Conservation (phyloP, 1,284 basidiomycete species). For the Sparassis latifolia region DNA sequence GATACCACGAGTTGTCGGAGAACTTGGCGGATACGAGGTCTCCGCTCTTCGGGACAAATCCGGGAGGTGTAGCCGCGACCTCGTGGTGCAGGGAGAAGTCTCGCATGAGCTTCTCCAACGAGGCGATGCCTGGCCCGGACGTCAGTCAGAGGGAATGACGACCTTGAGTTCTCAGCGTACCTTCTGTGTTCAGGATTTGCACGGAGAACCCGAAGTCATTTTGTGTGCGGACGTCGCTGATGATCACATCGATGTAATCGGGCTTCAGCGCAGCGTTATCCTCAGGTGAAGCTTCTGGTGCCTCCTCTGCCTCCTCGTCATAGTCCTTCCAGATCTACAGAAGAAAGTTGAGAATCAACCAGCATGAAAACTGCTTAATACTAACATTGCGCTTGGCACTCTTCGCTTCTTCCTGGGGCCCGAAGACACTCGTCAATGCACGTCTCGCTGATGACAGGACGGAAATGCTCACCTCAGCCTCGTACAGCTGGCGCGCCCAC, state of each 20-base stretch:
- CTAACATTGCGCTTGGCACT: conserved; percentile 69
- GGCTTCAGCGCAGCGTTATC: conserved; percentile 57
- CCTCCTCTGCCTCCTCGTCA: conserved; percentile 61
- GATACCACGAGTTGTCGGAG: conserved; percentile 91
- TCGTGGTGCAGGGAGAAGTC: conserved; percentile 87
- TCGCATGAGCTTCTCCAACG: conserved; percentile 88
- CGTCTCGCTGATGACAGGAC: not conserved
- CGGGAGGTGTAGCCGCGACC: conserved; percentile 49
- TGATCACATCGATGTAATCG: conserved; percentile 87
- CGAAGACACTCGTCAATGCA: conserved; percentile 1
- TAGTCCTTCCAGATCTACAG: conserved; percentile 77
- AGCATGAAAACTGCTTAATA: conserved; percentile 5
- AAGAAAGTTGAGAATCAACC: conserved; percentile 3
- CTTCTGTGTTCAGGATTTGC: conserved; percentile 86
- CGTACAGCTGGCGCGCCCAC: conserved; percentile 74
- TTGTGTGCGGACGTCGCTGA: conserved; percentile 80
- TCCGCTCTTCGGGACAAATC: conserved; percentile 75
- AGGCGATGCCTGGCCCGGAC: conserved; percentile 62
- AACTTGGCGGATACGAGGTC: conserved; percentile 90
- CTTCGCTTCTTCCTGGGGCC: conserved; percentile 69
- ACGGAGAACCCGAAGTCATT: conserved; percentile 85
- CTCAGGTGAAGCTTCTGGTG: conserved; percentile 37
- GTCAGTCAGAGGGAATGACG: conserved; percentile 2
- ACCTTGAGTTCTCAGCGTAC: conserved; percentile 31
- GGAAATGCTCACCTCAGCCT: conserved; percentile 62